Conservation (phyloP, 2,329 filamentous ascomycete genomes). For the Fusarium caatingaense region DNA sequence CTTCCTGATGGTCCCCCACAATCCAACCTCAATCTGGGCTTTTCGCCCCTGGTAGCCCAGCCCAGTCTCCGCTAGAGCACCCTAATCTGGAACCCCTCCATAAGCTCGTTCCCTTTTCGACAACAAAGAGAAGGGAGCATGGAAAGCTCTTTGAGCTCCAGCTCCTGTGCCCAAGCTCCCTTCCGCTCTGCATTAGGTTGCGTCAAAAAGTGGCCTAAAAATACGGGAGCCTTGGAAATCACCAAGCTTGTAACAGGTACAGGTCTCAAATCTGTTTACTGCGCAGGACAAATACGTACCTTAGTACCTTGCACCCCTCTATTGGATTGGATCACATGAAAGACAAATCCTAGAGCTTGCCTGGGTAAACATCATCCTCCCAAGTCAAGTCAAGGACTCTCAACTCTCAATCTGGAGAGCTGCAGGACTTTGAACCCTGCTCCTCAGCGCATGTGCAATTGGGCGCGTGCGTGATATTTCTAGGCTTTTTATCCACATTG, state of each 20-base stretch:
- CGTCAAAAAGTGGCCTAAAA: neutral
- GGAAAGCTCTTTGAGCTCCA: slow-evolving; percentile 7
- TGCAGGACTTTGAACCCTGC: slow-evolving; percentile 12
- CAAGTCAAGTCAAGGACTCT: neutral
- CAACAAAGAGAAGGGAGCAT: slow-evolving; percentile 7
- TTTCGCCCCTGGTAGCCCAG: slow-evolving; percentile 11
- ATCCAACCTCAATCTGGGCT: slow-evolving; percentile 9
- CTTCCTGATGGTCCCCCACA: slow-evolving; percentile 22
- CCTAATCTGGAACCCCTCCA: slow-evolving; percentile 1
- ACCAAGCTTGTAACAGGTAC: slow-evolving; percentile 1
- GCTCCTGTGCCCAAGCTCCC: slow-evolving; percentile 1
- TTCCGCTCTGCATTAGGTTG: slow-evolving; percentile 25
- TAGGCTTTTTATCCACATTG: slow-evolving; percentile 22
- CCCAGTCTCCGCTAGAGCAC: slow-evolving; percentile 11
- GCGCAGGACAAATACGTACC: slow-evolving; percentile 25
- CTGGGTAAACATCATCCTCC: slow-evolving; percentile 4
- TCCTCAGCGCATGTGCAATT: slow-evolving; percentile 17
- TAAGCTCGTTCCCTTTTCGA: neutral
- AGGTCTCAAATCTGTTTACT: neutral
- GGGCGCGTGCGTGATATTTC: neutral
- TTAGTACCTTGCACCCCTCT: neutral
- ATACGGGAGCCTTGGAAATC: neutral
- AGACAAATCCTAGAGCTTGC: neutral
- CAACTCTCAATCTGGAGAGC: slow-evolving; percentile 7
- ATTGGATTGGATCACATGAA: neutral